phyloP scores from a whole-genome alignment of 164 flowering plant species.

The Paratinospora sagittata region DNA sequence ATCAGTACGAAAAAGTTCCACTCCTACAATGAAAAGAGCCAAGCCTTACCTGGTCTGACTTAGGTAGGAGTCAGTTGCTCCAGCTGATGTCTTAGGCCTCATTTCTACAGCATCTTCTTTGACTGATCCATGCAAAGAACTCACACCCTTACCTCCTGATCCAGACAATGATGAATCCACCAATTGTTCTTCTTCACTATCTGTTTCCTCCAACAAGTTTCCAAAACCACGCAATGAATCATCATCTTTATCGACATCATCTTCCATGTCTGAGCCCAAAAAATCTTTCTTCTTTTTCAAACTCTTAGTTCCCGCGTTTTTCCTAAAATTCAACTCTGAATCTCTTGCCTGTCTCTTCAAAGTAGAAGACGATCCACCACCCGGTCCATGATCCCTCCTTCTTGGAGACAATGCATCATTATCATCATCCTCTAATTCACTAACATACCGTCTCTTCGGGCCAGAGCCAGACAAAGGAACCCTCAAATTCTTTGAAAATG shows the following conservation, averaged over 20 bases:
- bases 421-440: constrained; percentile 17
- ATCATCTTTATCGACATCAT: constrained; percentile 16
- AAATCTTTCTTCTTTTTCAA: constrained; percentile 1
- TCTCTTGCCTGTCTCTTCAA: constrained; percentile 20
- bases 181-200: constrained; percentile 5
- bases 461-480: constrained; percentile 4
- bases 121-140: constrained; percentile 21
- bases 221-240: constrained; percentile 10
- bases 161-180: neutral
- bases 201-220: constrained; percentile 7
- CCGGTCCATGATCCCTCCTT: constrained; percentile 5
- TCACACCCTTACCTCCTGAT: constrained; percentile 20
- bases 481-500: constrained; percentile 8
- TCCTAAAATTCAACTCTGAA: constrained; percentile 12
- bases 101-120: constrained; percentile 14
- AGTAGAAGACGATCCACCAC: neutral
- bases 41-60: constrained; percentile 64
- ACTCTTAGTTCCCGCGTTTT: constrained; percentile 14
- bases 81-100: constrained; percentile 25
- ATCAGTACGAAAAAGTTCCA: neutral
- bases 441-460: constrained; percentile 6
- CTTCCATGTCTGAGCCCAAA: constrained; percentile 12
- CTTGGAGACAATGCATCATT: constrained; percentile 12
- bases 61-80: constrained; percentile 48
- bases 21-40: neutral